Conservation (phyloP, 2,329 filamentous ascomycete species). For the Alternaria sp. region DNA sequence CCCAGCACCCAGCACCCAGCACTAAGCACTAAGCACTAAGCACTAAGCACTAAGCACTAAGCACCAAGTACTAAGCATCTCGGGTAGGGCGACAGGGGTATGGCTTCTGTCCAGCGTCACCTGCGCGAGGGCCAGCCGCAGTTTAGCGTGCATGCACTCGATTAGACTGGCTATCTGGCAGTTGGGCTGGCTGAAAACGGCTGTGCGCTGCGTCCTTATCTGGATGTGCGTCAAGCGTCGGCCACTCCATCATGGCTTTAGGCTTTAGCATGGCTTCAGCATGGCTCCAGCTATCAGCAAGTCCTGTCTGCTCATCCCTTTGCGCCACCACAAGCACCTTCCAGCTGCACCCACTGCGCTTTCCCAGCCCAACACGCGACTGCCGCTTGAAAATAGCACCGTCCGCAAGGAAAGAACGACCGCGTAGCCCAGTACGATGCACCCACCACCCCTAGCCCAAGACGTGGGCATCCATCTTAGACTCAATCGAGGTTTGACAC, state of each 20-base stretch:
- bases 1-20: neutral
- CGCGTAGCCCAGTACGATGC: neutral
- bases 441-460: slow-evolving; percentile 8
- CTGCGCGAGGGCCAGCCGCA: slow-evolving; percentile 22
- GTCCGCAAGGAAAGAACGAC: slow-evolving; percentile 13
- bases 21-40: neutral
- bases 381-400: slow-evolving; percentile 5
- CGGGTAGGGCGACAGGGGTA: slow-evolving; percentile 25
- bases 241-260: slow-evolving; percentile 19
- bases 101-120: slow-evolving; percentile 4
- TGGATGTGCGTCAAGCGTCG: slow-evolving; percentile 16
- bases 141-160: slow-evolving; percentile 15
- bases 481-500: slow-evolving; percentile 9
- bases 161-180: slow-evolving; percentile 17
- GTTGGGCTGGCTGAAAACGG: slow-evolving; percentile 12
- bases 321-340: slow-evolving; percentile 16
- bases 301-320: slow-evolving; percentile 10
- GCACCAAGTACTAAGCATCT: slow-evolving; percentile 12
- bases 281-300: neutral
- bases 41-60: slow-evolving; percentile 1
- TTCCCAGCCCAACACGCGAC: neutral
- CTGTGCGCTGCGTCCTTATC: slow-evolving; percentile 22
- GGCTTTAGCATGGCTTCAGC: slow-evolving; percentile 1
- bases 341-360: slow-evolving; percentile 15
- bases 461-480: slow-evolving; percentile 1